phyloP scores from a whole-genome alignment of 345 rosid species.

The Camelina sativa region DNA sequence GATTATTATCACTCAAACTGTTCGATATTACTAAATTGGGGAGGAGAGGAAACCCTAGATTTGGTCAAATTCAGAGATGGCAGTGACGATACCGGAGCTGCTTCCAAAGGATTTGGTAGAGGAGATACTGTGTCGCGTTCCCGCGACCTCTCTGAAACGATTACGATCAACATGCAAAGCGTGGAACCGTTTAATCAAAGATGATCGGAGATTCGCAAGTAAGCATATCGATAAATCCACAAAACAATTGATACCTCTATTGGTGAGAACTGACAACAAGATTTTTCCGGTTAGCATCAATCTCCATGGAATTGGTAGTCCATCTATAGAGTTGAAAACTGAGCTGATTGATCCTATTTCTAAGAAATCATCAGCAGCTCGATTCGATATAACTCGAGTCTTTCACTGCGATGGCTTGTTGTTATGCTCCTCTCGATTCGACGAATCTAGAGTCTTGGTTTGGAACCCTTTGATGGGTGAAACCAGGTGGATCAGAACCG shows the following conservation, averaged over 20 bases:
- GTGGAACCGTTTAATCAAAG: neutral
- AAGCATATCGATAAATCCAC: neutral
- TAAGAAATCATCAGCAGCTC: neutral
- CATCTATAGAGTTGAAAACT: neutral
- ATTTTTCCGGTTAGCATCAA: neutral
- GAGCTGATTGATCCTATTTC: neutral
- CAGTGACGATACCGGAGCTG: neutral
- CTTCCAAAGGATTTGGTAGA: neutral
- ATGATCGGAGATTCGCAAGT: neutral
- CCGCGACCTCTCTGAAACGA: neutral
- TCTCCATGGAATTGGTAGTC: neutral
- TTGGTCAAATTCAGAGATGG: neutral
- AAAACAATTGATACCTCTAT: neutral
- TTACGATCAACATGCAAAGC: neutral
- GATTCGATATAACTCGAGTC: neutral
- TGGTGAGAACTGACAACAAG: neutral
- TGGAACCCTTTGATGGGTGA: neutral
- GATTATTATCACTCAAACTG: neutral
- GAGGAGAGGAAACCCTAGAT: neutral
- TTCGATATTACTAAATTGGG: neutral
- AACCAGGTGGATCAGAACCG: neutral
- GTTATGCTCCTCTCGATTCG: neutral
- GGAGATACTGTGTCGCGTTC: conserved; percentile 1
- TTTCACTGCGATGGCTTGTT: neutral
- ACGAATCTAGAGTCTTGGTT: neutral